phyloP scores from a whole-genome alignment of 1,139 yeast species.

The Debaryomycetaceae sp. region DNA sequence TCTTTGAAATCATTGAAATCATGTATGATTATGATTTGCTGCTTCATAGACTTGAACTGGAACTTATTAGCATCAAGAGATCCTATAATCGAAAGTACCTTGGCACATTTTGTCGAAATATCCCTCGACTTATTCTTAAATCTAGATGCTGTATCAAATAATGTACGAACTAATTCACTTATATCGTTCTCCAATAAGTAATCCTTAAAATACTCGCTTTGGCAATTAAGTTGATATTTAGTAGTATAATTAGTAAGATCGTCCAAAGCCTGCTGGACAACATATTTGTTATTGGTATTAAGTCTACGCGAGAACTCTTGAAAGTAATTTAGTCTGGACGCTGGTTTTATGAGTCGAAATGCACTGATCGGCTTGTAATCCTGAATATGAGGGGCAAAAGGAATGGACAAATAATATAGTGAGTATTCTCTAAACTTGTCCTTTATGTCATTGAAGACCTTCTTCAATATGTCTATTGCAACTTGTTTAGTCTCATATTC shows the following conservation, averaged over 20 bases:
- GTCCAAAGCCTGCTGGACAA: conserved; percentile 71
- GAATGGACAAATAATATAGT: conserved; percentile 48
- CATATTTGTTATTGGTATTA: conserved; percentile 67
- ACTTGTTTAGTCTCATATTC: conserved; percentile 43
- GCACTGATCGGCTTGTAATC: conserved; percentile 12
- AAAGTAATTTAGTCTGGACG: conserved; percentile 30
- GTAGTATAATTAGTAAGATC: conserved; percentile 58
- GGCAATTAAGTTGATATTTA: conserved; percentile 47
- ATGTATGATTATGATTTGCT: conserved; percentile 49
- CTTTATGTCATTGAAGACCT: conserved; percentile 34
- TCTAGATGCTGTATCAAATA: conserved; percentile 59
- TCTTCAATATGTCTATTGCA: conserved; percentile 44
- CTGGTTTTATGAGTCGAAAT: conserved; percentile 23
- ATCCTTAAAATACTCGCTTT: conserved; percentile 33
- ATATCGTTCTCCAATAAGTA: conserved; percentile 28
- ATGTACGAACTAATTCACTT: conserved; percentile 48
- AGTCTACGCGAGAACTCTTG: conserved; percentile 56
- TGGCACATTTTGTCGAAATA: conserved; percentile 59
- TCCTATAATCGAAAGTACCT: conserved; percentile 74
- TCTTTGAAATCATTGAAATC: conserved; percentile 66
- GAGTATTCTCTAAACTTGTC: conserved; percentile 39
- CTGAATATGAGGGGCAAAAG: conserved; percentile 41
- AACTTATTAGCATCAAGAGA: conserved; percentile 68
- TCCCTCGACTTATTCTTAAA: conserved; percentile 49
- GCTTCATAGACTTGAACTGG: conserved; percentile 43